A percentile compares a stretch with the other conserved stretches of the same genome.
These are phyloP conservation scores for Globisporangium cederbergense DNA, from an alignment of 352 stramenopile genomes.

Conservation along the genomic window DNA sequence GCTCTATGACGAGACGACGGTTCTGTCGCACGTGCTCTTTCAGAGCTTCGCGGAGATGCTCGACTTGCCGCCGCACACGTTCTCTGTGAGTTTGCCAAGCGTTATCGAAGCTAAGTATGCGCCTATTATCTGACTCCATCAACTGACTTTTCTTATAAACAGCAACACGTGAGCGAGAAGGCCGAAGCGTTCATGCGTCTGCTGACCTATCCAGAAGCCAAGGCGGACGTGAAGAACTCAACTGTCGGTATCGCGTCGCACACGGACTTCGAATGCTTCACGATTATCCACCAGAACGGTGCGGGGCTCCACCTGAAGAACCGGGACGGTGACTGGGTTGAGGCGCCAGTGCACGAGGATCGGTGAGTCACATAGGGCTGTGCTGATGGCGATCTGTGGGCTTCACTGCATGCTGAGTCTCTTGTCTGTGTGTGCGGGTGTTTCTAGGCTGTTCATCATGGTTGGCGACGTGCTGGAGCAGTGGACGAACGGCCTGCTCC, in stretches of 20 bases:
- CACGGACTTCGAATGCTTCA: constrained; percentile 86
- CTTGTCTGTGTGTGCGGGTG: not conserved
- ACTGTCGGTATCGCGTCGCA: constrained; percentile 78
- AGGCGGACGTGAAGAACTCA: constrained; percentile 43
- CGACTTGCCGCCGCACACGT: constrained; percentile 47
- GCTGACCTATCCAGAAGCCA: constrained; percentile 64
- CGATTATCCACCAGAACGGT: constrained; percentile 82
- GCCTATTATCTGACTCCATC: not conserved
- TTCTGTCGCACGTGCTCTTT: constrained; percentile 63
- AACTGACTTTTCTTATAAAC: not conserved
- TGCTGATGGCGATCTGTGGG: not conserved
- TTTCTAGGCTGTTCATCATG: constrained; percentile 61
- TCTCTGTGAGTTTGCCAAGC: constrained; percentile 32
- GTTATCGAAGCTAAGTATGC: not conserved
- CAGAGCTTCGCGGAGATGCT: constrained; percentile 82
- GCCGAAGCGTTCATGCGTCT: constrained; percentile 77
- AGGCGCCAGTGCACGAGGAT: constrained; percentile 68
- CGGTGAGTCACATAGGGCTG: constrained; percentile 24
- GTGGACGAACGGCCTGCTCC: constrained; percentile 74
- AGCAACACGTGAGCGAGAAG: constrained; percentile 70
- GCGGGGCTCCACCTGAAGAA: constrained; percentile 63
- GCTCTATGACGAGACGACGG: constrained; percentile 72
- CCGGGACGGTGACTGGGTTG: constrained; percentile 57
- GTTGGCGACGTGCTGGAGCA: constrained; percentile 79
- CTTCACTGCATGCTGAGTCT: not conserved